Evolutionary conservation across 1,139 yeast genomes (phyloP).

Genomic region (Candida glucosophila): DNA sequence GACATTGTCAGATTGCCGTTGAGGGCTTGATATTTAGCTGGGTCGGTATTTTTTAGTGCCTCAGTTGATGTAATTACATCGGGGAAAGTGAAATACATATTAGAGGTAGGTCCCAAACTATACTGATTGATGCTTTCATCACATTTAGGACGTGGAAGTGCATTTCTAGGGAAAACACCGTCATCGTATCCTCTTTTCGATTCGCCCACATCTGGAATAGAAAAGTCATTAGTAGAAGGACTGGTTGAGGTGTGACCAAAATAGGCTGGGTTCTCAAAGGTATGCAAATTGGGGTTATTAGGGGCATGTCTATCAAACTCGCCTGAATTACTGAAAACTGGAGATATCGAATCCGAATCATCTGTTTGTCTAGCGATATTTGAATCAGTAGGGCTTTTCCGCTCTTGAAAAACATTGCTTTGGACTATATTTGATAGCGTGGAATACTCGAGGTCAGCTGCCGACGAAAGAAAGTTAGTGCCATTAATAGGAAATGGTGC

Average conservation of each 20-base stretch:
- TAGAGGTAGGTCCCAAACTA: conserved; percentile 41
- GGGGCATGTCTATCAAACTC: too few species aligned
- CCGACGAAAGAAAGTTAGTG: conserved; percentile 55
- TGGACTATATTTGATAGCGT: conserved; percentile 67
- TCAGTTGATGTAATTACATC: conserved; percentile 46
- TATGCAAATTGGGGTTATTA: conserved; percentile 6
- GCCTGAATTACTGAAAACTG: background rate
- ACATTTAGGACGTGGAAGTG: conserved; percentile 16
- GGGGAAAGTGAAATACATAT: conserved; percentile 36
- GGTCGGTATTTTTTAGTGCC: conserved; percentile 30
- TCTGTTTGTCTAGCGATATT: conserved; percentile 39
- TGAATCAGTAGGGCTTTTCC: conserved; percentile 9
- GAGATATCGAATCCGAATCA: conserved; percentile 14
- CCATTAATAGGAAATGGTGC: conserved; percentile 8
- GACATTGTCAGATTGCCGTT: conserved; percentile 40
- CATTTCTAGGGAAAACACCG: too few species aligned
- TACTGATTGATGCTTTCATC: conserved; percentile 52
- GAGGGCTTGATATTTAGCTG: conserved; percentile 31
- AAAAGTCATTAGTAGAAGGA: conserved; percentile 8
- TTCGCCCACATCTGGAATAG: conserved; percentile 2
- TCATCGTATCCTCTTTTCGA: conserved; percentile 3
- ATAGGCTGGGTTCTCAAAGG: background rate
- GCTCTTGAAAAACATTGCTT: conserved; percentile 37
- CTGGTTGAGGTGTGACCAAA: conserved; percentile 7
- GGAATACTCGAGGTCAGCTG: conserved; percentile 75